Conservation (phyloP, 2,329 filamentous ascomycete species). For the Neofusicoccum sp. region DNA sequence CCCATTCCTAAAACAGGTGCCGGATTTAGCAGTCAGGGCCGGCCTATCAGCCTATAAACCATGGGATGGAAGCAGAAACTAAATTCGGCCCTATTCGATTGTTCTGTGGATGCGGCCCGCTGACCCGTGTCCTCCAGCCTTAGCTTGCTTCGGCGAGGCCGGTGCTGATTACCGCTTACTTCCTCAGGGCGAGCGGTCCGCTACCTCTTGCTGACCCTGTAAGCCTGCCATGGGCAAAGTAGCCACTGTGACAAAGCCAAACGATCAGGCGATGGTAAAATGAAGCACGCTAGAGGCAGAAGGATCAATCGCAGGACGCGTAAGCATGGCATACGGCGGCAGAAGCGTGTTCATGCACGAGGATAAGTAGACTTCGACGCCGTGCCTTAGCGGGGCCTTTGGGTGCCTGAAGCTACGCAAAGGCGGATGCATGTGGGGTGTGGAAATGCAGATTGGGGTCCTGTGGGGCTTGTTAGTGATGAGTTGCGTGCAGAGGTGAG, state of each 20-base stretch:
- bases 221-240: too few species aligned
- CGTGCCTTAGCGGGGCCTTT: too few species aligned
- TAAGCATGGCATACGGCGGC: background rate
- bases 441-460: too few species aligned
- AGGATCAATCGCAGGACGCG: background rate
- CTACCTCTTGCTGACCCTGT: background rate
- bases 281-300: background rate
- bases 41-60: background rate
- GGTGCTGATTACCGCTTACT: background rate
- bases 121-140: background rate
- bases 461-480: too few species aligned
- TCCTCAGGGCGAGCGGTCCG: background rate
- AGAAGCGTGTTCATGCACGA: background rate
- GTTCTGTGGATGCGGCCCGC: slow-evolving; percentile 4
- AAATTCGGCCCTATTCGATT: background rate
- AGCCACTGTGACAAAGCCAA: too few species aligned
- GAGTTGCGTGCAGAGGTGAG: too few species aligned
- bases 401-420: too few species aligned
- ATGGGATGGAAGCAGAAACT: background rate
- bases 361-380: background rate
- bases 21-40: background rate
- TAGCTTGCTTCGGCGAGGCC: background rate
- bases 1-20: too few species aligned
- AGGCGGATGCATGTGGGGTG: too few species aligned
- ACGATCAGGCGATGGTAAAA: background rate